Conservation (phyloP, 139 green algal genomes). For the Tetradesmus obliquus region DNA sequence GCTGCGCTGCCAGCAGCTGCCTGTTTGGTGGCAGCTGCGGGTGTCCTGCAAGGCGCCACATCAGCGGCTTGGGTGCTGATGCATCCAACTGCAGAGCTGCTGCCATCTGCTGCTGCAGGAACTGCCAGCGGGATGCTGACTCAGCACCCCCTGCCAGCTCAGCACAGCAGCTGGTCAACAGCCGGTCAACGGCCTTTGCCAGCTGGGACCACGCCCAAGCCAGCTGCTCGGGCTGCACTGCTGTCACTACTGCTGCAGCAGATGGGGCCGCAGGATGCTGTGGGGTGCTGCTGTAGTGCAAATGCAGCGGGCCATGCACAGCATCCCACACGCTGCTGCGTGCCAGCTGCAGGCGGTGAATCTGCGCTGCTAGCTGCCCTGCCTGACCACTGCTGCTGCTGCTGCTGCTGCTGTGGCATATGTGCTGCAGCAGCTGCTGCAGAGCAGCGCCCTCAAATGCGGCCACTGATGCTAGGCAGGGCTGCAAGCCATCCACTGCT, state of each 20-base stretch:
- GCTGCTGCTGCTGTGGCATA: background rate
- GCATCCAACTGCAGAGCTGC: slow-evolving; percentile 53
- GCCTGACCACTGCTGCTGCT: background rate
- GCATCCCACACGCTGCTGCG: slow-evolving; percentile 59
- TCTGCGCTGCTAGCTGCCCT: background rate
- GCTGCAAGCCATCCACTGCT: slow-evolving; percentile 67
- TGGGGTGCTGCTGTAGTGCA: background rate
- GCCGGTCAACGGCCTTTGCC: slow-evolving; percentile 52
- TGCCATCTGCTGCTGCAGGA: slow-evolving; percentile 39
- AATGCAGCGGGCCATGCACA: slow-evolving; percentile 56
- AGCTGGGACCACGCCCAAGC: slow-evolving; percentile 72
- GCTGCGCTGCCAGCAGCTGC: slow-evolving; percentile 45
- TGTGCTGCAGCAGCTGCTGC: slow-evolving; percentile 38
- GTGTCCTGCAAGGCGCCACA: slow-evolving; percentile 85
- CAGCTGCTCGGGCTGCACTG: slow-evolving; percentile 60
- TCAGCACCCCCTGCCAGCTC: background rate
- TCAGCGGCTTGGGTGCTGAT: slow-evolving; percentile 68
- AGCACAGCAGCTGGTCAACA: slow-evolving; percentile 46
- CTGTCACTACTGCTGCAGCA: background rate
- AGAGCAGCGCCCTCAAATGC: slow-evolving; percentile 59
- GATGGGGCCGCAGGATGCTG: background rate
- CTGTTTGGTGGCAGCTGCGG: slow-evolving; percentile 70
- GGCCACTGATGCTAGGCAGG: slow-evolving; percentile 53
- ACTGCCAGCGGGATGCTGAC: slow-evolving; percentile 23
- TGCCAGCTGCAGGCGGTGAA: slow-evolving; percentile 61